Conservation (phyloP, 306 rosid genomes). For the Begonia peltatifolia region DNA sequence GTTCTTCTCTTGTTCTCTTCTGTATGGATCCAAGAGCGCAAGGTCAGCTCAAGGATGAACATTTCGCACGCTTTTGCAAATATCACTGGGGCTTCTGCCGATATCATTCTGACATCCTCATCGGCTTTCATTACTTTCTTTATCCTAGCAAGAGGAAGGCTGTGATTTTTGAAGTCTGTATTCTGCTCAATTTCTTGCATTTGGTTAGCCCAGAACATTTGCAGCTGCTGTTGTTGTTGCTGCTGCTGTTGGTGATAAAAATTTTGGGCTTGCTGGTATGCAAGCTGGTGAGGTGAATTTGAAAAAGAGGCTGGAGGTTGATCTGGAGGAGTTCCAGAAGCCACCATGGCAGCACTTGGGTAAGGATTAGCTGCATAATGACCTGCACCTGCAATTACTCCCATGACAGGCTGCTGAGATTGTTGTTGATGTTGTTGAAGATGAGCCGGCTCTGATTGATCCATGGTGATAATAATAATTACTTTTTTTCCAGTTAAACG, state of each 20-base stretch:
- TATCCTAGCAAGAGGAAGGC: conserved; percentile 14
- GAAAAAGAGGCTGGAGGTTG: conserved; percentile 8
- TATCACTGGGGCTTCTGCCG: conserved; percentile 14
- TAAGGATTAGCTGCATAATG: conserved; percentile 9
- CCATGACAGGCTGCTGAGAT: too few species aligned
- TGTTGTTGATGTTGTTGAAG: too few species aligned
- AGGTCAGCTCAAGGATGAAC: conserved; percentile 13
- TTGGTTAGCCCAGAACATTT: conserved; percentile 16
- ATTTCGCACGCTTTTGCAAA: conserved; percentile 14
- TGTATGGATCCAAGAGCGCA: conserved; percentile 14
- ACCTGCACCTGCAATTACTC: not conserved
- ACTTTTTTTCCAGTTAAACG: too few species aligned
- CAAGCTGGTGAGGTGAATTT: conserved; percentile 11
- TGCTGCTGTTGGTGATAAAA: conserved; percentile 13
- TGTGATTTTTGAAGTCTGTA: conserved; percentile 10
- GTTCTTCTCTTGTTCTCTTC: conserved; percentile 17
- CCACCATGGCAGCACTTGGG: conserved; percentile 10
- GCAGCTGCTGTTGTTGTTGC: conserved; percentile 12
- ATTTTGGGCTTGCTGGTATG: conserved; percentile 13
- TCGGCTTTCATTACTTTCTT: conserved; percentile 15
- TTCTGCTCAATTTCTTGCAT: conserved; percentile 14
- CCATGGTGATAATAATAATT: too few species aligned
- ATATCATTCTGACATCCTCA: conserved; percentile 14
- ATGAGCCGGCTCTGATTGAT: too few species aligned
- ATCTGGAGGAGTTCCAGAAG: conserved; percentile 9